Evolutionary conservation across 306 rosid genomes (phyloP).

Genomic region (Adenanthera pavonina): DNA sequence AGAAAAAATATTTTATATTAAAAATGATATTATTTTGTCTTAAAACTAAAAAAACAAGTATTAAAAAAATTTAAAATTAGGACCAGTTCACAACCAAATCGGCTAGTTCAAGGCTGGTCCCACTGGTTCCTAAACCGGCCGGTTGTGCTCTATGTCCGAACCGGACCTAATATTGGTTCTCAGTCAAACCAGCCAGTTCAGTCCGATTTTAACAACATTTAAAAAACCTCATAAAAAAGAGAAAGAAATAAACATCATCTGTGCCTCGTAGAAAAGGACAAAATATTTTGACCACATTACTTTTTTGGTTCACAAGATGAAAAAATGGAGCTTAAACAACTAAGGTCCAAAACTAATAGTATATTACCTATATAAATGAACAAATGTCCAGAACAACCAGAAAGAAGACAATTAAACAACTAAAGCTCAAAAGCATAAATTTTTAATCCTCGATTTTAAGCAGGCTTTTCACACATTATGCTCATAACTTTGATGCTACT

Average conservation of each 20-base stretch:
- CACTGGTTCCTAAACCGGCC: too few species aligned
- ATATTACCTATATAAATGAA: background rate
- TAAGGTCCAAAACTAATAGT: background rate
- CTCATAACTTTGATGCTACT: background rate
- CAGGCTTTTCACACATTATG: constrained; percentile 7
- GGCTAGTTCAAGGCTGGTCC: too few species aligned
- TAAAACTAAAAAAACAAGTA: too few species aligned
- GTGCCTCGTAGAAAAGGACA: background rate
- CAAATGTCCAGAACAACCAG: background rate
- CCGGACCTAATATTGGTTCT: too few species aligned
- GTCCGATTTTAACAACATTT: too few species aligned
- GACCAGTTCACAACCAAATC: too few species aligned
- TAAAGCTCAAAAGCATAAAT: background rate
- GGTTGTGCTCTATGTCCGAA: too few species aligned
- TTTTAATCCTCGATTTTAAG: constrained; percentile 14
- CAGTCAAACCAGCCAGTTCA: too few species aligned
- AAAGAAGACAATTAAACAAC: background rate
- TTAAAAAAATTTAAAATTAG: too few species aligned
- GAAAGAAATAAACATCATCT: background rate
- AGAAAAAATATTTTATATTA: too few species aligned
- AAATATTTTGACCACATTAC: background rate
- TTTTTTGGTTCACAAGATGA: background rate
- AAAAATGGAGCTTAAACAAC: background rate
- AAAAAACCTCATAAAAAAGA: too few species aligned
- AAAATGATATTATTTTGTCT: too few species aligned